phyloP scores from a whole-genome alignment of 164 flowering plant species.

The Piper betle region DNA sequence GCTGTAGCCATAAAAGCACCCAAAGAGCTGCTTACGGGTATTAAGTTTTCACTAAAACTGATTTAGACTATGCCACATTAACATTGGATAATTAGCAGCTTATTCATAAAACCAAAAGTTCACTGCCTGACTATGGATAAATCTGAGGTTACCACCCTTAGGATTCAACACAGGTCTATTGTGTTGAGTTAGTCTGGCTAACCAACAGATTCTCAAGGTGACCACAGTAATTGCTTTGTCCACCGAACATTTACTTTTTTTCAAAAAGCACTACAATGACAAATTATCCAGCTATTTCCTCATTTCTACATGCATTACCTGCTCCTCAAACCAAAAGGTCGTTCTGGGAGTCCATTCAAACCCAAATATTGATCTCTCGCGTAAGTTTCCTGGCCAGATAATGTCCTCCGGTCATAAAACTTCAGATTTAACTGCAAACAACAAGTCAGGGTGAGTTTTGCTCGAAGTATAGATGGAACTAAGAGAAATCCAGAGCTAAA shows the following conservation, averaged over 20 bases:
- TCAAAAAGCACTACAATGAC: background rate
- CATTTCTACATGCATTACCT: background rate
- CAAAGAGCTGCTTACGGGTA: no score
- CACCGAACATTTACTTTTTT: background rate
- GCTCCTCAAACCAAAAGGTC: background rate
- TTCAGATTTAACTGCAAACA: slow-evolving; percentile 38
- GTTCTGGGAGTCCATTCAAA: background rate
- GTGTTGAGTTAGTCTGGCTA: no score
- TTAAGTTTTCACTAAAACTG: no score
- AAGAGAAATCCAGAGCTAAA: no score
- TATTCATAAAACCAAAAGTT: no score
- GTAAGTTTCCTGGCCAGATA: slow-evolving; percentile 39
- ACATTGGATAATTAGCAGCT: no score
- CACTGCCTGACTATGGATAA: no score
- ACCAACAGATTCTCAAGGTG: background rate
- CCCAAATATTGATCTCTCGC: background rate
- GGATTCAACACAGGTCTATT: no score
- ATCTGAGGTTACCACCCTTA: no score
- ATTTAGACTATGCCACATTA: no score
- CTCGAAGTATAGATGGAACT: background rate
- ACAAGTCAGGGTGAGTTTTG: background rate
- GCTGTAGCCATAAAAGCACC: no score
- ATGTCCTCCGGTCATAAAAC: slow-evolving; percentile 29
- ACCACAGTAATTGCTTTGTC: background rate
- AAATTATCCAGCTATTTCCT: background rate